Base-by-base conservation (phyloP, 2,329 filamentous ascomycete genomes). In the Alternaria metachromatica region DNA sequence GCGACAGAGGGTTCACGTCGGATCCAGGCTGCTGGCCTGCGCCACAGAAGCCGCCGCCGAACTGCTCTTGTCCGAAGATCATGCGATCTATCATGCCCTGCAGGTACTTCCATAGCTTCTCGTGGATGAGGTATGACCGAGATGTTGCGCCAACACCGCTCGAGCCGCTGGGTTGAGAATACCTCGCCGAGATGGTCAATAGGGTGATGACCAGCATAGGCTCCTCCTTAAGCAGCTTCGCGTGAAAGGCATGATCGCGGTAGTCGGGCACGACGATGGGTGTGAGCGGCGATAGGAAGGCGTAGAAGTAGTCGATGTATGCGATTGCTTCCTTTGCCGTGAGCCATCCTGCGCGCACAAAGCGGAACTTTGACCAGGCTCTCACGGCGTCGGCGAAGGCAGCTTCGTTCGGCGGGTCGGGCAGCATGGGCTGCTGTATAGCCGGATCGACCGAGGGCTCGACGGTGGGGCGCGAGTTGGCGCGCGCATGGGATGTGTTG, bases 271-370 rank as follows among this genome's bases (percentile, higher is more conserved):
- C 92, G 6, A 94, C 94, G 63, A 98, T 96, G 1, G 96, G 96
- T 4, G 95, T 98, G 76, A 99, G 85, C 1, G 95, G 95, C 1
- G 94, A 95, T 8, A 98, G 87, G 72, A 94, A 93, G 71, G 91
- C 89, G 82, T 97, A 98, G 81, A 97, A 98, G 81, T 98, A 98
- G 77, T 94, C 90, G 67, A 99, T 92, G 76, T 98, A 98, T 46
- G 91, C 90, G 79, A 98, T 94, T 21, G 93, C 95, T 80, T 99
- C 96, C 69, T 92, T 89, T 0, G 95, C 92, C 0, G 94, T 97
- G 78, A 99, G 96, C 95, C 95, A 98, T 10, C 96, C 96, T 9
- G 94, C 94, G 58, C 94, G 90, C n/a, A 98, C 95, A 77, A 98
- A 98, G 46, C 94, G 90, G 78, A 97, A 94, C 67, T 93, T 87